Conservation (phyloP, 352 stramenopile genomes). For the Pythium brassicae region DNA sequence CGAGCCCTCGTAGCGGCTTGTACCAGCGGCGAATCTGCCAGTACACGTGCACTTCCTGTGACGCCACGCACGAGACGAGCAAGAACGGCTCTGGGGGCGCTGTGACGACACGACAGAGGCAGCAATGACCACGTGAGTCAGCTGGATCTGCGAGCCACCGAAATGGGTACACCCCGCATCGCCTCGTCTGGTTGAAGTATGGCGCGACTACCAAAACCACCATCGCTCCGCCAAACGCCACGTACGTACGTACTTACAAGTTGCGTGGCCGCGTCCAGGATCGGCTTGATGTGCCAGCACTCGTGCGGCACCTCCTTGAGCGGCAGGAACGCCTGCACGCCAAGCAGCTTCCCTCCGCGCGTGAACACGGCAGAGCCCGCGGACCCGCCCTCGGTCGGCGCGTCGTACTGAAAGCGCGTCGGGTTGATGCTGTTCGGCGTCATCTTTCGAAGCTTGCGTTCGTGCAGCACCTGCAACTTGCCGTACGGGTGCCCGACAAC, state of each 20-base stretch:
- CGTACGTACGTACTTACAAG: slow-evolving; percentile 58
- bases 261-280: slow-evolving; percentile 31
- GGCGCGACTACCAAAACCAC: no score
- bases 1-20: slow-evolving; percentile 30
- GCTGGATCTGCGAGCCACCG: slow-evolving; percentile 1
- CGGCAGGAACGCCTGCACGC: slow-evolving; percentile 36
- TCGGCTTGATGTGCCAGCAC: slow-evolving; percentile 54
- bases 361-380: slow-evolving; percentile 50
- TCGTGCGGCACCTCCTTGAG: slow-evolving; percentile 25
- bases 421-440: slow-evolving; percentile 53
- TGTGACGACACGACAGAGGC: slow-evolving; percentile 8
- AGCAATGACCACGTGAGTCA: not conserved
- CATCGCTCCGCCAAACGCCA: not conserved
- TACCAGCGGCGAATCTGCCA: slow-evolving; percentile 52
- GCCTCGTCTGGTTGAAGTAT: not conserved
- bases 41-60: slow-evolving; percentile 41
- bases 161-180: not conserved
- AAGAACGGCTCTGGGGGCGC: slow-evolving; percentile 54
- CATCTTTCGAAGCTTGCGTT: slow-evolving; percentile 28
- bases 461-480: slow-evolving; percentile 46
- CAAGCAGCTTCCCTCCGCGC: slow-evolving; percentile 49
- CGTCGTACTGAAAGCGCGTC: slow-evolving; percentile 38
- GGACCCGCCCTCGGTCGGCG: slow-evolving; percentile 32
- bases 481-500: slow-evolving; percentile 57
- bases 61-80: slow-evolving; percentile 40